Evolutionary conservation across 495 filamentous ascomycete genomes (phyloP).

Genomic region (Aspergillus kassunensis): DNA sequence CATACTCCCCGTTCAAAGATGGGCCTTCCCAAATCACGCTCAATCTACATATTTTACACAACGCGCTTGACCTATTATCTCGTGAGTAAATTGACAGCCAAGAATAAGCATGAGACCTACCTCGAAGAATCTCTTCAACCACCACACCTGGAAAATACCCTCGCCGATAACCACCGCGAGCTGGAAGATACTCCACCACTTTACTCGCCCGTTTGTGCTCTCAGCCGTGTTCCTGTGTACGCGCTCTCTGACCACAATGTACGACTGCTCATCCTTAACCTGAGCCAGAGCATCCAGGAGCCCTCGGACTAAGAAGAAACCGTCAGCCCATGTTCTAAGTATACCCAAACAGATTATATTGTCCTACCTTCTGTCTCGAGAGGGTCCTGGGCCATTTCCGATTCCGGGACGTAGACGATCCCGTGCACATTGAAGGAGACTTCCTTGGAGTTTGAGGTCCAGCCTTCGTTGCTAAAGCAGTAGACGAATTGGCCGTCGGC

Average conservation of each 20-base stretch:
- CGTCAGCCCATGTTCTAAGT: constrained; percentile 9
- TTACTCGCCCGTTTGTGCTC: constrained; percentile 94
- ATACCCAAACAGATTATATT: not conserved
- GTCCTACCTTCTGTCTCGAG: constrained; percentile 77
- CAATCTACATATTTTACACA: constrained; percentile 27
- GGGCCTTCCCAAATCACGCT: constrained; percentile 1
- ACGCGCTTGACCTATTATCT: constrained; percentile 40
- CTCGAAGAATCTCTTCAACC: constrained; percentile 98
- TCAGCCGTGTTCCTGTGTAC: constrained; percentile 97
- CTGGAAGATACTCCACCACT: constrained; percentile 99
- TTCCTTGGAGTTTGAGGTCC: constrained; percentile 87
- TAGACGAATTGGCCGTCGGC: constrained; percentile 87
- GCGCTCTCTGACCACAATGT: constrained; percentile 92
- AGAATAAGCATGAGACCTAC: constrained; percentile 37
- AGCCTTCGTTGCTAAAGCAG: constrained; percentile 99
- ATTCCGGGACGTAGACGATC: constrained; percentile 93
- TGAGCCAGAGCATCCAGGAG: constrained; percentile 82
- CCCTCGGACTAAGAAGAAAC: constrained; percentile 60
- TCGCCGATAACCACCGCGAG: constrained; percentile 84
- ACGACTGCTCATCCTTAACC: constrained; percentile 95
- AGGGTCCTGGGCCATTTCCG: constrained; percentile 78
- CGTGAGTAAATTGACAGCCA: constrained; percentile 5
- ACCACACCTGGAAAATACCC: constrained; percentile 98
- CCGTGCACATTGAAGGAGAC: constrained; percentile 99
- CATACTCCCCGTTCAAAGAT: constrained; percentile 8